Base-by-base conservation (phyloP, 2,329 filamentous ascomycete genomes). In the Neofusicoccum cordaticola region DNA sequence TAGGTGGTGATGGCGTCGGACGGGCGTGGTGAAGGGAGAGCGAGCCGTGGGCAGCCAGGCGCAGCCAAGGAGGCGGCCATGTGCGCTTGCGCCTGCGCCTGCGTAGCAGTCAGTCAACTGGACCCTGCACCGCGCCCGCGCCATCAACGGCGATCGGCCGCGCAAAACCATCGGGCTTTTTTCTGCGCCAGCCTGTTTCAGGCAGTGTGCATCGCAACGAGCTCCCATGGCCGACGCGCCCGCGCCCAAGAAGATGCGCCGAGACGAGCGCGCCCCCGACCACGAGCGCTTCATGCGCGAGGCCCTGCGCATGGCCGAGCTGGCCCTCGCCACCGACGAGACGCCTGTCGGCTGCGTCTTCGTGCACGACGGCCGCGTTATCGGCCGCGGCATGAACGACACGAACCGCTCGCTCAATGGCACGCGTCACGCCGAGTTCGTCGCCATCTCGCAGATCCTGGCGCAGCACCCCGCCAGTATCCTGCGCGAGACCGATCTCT, bases 341-440 rank as follows among this genome's bases (percentile, higher is more conserved):
- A 98, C 96, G 1, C 95, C 95, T 1, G 95, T 99, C 19, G 96
- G 95, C 56, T 99, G 95, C 77, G 93, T 99, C 37, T 88, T 99
- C 62, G 93, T 98, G 22, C 86, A 93, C 74, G 79, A 91, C 34
- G 89, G 88, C 68, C 83, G 87, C 69, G 85, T 97, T 68, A 93
- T 99, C 69, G 93, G 92, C 47, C 86, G 85, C 68, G 95, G 95
- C 67, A 97, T 97, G 91, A 99, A 99, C 72, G 95, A 96, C 68
- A 99, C 95, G 62, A 99, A 97, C 72, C 85, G 91, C 70, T 95
- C 91, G 31, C 87, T 94, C 73, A 87, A 87, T 75, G 95, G 95
- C 50, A 98, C 95, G 52, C 88, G 93, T 31, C 95, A 99, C 77
- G 95, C 95, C 50, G 95, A 99, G 76, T 96, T 98, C 74, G 89